Conservation (phyloP, 352 stramenopile genomes). For the Phytophthora melonis region DNA sequence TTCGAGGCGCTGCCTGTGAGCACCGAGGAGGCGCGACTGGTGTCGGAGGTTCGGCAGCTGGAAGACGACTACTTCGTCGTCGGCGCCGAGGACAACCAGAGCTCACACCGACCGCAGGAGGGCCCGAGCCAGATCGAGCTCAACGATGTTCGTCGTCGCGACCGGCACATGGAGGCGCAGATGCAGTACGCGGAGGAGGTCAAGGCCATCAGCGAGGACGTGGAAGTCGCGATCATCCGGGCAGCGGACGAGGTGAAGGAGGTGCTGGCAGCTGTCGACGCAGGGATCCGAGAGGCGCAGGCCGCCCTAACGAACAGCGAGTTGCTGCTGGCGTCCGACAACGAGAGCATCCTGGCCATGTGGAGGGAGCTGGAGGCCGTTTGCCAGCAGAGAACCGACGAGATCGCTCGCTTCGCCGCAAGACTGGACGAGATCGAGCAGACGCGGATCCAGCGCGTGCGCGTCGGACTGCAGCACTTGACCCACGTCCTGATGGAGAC, state of each 20-base stretch:
- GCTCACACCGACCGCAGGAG: not conserved
- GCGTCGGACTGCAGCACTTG: constrained; percentile 46
- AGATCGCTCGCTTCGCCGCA: constrained; percentile 51
- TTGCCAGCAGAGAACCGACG: constrained; percentile 54
- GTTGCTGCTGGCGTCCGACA: constrained; percentile 48
- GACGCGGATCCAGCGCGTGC: constrained; percentile 53
- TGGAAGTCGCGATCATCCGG: constrained; percentile 64
- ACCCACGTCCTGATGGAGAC: constrained; percentile 75
- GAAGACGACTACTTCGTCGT: constrained; percentile 50
- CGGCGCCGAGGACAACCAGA: constrained; percentile 16
- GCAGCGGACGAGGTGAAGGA: constrained; percentile 71
- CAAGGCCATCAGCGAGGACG: constrained; percentile 67
- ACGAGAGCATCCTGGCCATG: constrained; percentile 45
- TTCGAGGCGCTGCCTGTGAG: constrained; percentile 17
- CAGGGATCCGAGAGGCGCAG: constrained; percentile 27
- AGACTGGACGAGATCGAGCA: constrained; percentile 66
- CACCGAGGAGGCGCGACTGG: constrained; percentile 53
- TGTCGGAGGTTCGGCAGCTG: constrained; percentile 65
- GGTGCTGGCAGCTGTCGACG: constrained; percentile 50
- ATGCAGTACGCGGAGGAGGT: constrained; percentile 57
- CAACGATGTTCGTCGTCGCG: constrained; percentile 63
- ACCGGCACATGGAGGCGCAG: constrained; percentile 66
- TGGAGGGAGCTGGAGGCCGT: constrained; percentile 54
- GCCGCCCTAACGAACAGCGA: constrained; percentile 41
- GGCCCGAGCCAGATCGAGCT: constrained; percentile 56